Percentiles rank a stretch among this genome's conserved stretches.
Evolutionary conservation across 2,329 filamentous ascomycete species (phyloP).

Genomic region (Paecilomyces formosus): DNA sequence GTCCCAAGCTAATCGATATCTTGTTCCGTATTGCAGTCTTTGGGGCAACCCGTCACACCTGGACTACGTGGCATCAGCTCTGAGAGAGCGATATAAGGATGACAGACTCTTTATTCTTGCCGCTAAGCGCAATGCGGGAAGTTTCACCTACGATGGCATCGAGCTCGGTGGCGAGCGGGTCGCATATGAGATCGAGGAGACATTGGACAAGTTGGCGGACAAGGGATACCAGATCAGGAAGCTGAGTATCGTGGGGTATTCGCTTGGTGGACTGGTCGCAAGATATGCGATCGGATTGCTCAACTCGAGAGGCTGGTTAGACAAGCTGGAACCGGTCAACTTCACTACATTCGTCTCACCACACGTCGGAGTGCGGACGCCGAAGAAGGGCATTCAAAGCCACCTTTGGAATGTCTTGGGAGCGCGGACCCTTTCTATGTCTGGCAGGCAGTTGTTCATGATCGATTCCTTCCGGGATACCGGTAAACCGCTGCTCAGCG

Average conservation of each 20-base stretch:
- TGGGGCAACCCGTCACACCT: slow-evolving; percentile 57
- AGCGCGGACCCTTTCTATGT: slow-evolving; percentile 70
- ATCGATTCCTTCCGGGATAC: slow-evolving; percentile 82
- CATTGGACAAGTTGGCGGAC: slow-evolving; percentile 45
- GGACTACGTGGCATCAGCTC: slow-evolving; percentile 44
- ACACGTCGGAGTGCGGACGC: slow-evolving; percentile 68
- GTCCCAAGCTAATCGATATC: slow-evolving; percentile 3
- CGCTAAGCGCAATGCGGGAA: slow-evolving; percentile 49
- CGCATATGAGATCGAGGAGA: slow-evolving; percentile 56
- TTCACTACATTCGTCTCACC: slow-evolving; percentile 89
- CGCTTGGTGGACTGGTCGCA: slow-evolving; percentile 76
- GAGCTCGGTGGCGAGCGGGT: slow-evolving; percentile 62
- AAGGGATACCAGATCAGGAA: slow-evolving; percentile 67
- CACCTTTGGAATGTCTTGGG: slow-evolving; percentile 78
- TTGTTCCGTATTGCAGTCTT: slow-evolving; percentile 31
- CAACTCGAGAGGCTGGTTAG: slow-evolving; percentile 70
- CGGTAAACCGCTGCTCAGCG: slow-evolving; percentile 66
- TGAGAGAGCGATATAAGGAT: slow-evolving; percentile 43
- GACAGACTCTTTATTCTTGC: slow-evolving; percentile 50
- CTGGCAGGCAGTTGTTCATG: slow-evolving; percentile 78
- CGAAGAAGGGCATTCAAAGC: slow-evolving; percentile 58
- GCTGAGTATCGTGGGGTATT: slow-evolving; percentile 84
- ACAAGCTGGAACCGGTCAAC: slow-evolving; percentile 77
- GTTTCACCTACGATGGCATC: slow-evolving; percentile 58
- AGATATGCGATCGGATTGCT: slow-evolving; percentile 82